Evolutionary conservation across 1,284 basidiomycete genomes (phyloP).

Genomic region (Vanrija pseudolonga): DNA sequence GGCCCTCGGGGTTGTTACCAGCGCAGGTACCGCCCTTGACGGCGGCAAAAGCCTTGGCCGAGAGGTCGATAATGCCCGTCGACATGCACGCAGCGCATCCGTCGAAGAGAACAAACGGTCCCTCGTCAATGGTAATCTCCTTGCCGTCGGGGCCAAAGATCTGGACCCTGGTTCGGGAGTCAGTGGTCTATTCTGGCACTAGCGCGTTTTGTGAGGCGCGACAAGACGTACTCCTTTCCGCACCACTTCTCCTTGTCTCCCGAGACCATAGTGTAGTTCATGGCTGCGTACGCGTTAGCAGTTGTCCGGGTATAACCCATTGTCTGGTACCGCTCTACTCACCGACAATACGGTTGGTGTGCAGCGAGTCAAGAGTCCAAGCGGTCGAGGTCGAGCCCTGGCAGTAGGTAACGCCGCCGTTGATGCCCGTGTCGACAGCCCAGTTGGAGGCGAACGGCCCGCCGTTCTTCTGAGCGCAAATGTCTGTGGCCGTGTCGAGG

Average conservation of each 20-base stretch:
- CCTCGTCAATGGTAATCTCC: slow-evolving; percentile 28
- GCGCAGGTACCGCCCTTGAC: slow-evolving; percentile 12
- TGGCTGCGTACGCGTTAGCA: slow-evolving; percentile 6
- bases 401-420: slow-evolving; percentile 15
- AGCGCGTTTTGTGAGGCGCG: too few relatives aligned
- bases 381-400: slow-evolving; percentile 3
- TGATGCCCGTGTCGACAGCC: slow-evolving; percentile 15
- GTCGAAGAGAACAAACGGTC: slow-evolving; percentile 35
- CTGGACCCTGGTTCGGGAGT: slow-evolving; percentile 2
- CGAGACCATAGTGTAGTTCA: slow-evolving; percentile 18
- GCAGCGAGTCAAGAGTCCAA: slow-evolving; percentile 2
- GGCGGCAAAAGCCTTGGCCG: slow-evolving; percentile 19
- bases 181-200: neutral
- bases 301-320: neutral
- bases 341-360: slow-evolving; percentile 1
- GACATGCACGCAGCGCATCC: slow-evolving; percentile 27
- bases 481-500: slow-evolving; percentile 9
- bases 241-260: slow-evolving; percentile 18
- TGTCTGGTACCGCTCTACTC: neutral
- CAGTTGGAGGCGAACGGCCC: slow-evolving; percentile 18
- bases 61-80: slow-evolving; percentile 29
- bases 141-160: slow-evolving; percentile 33
- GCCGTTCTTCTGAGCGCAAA: slow-evolving; percentile 12
- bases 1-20: slow-evolving; percentile 29
- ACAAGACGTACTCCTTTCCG: slow-evolving; percentile 19